Evolutionary conservation across 2,329 filamentous ascomycete genomes (phyloP).

Genomic region (Aspergillus novofumigatus): DNA sequence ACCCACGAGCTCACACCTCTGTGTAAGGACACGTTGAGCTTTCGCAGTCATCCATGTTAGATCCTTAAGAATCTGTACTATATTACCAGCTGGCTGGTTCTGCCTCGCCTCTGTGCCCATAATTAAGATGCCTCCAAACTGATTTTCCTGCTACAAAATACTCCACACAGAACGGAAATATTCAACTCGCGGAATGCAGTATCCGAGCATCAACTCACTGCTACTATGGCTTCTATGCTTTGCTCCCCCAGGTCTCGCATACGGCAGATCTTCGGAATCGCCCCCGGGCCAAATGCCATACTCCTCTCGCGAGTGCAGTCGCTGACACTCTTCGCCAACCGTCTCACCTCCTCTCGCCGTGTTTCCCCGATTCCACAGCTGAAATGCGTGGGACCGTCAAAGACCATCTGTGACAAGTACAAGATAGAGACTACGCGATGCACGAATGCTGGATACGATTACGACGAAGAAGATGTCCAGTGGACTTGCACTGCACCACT

Average conservation of each 20-base stretch:
- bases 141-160: background rate
- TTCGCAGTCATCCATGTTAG: background rate
- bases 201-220: constrained; percentile 9
- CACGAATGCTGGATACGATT: constrained; percentile 77
- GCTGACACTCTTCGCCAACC: constrained; percentile 68
- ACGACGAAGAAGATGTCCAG: constrained; percentile 75
- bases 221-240: constrained; percentile 19
- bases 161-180: background rate
- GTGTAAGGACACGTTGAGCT: background rate
- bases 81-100: background rate
- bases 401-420: constrained; percentile 63
- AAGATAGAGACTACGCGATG: constrained; percentile 81
- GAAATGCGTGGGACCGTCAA: constrained; percentile 64
- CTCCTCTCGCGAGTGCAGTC: constrained; percentile 66
- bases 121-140: background rate
- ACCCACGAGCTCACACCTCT: background rate
- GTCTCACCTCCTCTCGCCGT: constrained; percentile 70
- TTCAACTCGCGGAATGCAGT: constrained; percentile 15
- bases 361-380: constrained; percentile 73
- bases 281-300: constrained; percentile 47
- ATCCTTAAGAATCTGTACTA: background rate
- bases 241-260: constrained; percentile 13
- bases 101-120: background rate
- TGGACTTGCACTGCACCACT: constrained; percentile 78
- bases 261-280: constrained; percentile 24